Base-by-base conservation (phyloP, 306 rosid genomes). In the Begonia fuchsioides region DNA sequence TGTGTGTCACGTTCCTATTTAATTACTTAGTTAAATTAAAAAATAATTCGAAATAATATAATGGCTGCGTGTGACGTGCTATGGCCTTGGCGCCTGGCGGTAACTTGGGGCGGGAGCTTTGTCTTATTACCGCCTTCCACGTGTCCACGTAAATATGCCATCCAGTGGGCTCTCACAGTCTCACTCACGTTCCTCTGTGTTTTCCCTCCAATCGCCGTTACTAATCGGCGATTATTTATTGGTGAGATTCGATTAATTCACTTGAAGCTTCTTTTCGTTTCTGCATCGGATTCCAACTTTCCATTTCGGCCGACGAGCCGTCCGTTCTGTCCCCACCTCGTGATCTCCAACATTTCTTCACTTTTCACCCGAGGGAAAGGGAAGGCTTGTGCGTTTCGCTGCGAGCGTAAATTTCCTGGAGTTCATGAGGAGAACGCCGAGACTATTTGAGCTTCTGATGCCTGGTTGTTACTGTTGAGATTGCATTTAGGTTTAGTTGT, bases 401-500 rank as follows among this genome's bases (percentile, higher is more conserved):
- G 14, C 4, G n/a, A 3, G 2, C 12, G 45, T 50, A 19, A 45
- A n/a, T 48, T 51, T 56, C 16, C 18, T 3, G 63, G 16, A 47
- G 9, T 53, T 58, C 32, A 6, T 26, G 35, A 26, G 35, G 19
- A 39, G 2, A 54, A 13, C 17, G 40, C 38, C 10, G 13, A 12
- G 13, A n/a, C n/a, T 41, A 10, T 43, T 19, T 10, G 49, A 39
- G 44, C 12, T 48, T 72, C 58, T 69, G 74, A 64, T 69, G 32
- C n/a, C n/a, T n/a, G n/a, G n/a, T n/a, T n/a, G n/a, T n/a, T n/a
- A n/a, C n/a, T n/a, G n/a, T 46, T 63, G 47, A 15, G 45, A 44
- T 46, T 15, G 38, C n/a, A 12, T 38, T 49, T 63, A 44, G 13
- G 49, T 50, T 39, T 39, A 54, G 59, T 52, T 56, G 17, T 6